phyloP scores from a whole-genome alignment of 176 grass and related monocot species.

The sorghum (Sorghum bicolor) region DNA sequence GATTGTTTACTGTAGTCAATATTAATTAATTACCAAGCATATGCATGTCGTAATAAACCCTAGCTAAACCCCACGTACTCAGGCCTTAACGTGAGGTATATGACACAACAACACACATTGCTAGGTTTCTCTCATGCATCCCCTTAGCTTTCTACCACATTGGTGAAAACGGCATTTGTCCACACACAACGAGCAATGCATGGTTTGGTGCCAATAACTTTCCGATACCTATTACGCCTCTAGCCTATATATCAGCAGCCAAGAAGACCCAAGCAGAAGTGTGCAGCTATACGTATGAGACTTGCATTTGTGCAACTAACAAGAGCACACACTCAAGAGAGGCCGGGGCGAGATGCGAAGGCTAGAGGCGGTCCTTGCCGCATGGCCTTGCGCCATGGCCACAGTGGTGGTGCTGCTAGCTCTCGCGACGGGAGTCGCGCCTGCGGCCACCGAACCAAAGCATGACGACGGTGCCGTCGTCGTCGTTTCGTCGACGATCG shows the following conservation, averaged over 20 bases:
- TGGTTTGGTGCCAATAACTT: neutral
- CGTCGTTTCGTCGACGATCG: neutral
- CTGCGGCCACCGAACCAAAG: neutral
- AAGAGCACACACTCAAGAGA: neutral
- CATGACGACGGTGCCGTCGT: neutral
- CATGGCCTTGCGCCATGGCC: slow-evolving; percentile 7
- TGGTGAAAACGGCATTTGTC: neutral
- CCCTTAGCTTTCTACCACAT: neutral
- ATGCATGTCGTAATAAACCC: too few relatives aligned
- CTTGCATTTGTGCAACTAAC: neutral
- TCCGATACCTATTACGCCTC: neutral
- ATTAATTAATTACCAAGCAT: too few relatives aligned
- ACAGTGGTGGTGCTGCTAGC: slow-evolving; percentile 13
- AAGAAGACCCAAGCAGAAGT: neutral
- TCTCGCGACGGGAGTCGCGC: neutral
- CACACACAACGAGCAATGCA: neutral
- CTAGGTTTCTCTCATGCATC: neutral
- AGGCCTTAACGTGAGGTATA: neutral
- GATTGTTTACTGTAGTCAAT: too few relatives aligned
- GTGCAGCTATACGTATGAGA: neutral
- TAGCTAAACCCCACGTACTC: too few relatives aligned
- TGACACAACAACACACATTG: neutral
- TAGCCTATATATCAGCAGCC: neutral
- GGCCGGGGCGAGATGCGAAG: slow-evolving; percentile 14
- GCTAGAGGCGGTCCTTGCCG: neutral